phyloP scores from a whole-genome alignment of 2,329 filamentous ascomycete species.

The Aciculosporium take region DNA sequence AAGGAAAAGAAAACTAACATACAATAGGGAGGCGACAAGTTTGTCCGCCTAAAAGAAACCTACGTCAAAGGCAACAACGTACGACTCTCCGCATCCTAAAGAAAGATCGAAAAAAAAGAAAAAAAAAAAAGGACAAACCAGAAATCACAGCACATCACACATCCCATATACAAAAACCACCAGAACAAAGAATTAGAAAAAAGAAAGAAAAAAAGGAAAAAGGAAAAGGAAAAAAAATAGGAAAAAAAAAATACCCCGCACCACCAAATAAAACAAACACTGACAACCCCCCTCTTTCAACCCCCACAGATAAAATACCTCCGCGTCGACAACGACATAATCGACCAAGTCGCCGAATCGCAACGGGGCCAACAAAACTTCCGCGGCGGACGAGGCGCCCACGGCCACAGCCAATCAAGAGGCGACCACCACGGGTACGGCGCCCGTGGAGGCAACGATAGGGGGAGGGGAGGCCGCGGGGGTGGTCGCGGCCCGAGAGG shows the following conservation, averaged over 20 bases:
- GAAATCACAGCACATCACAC: too few species aligned
- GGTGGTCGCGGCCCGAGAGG: slow-evolving; percentile 23
- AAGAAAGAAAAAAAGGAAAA: too few species aligned
- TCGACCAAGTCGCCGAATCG: slow-evolving; percentile 85
- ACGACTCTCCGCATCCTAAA: slow-evolving; percentile 7
- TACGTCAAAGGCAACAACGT: slow-evolving; percentile 98
- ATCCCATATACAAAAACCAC: too few species aligned
- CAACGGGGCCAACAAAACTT: slow-evolving; percentile 59
- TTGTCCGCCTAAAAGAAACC: slow-evolving; percentile 80
- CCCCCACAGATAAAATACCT: slow-evolving; percentile 82
- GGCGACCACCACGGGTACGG: slow-evolving; percentile 42
- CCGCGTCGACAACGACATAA: slow-evolving; percentile 88
- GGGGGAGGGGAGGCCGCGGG: slow-evolving; percentile 24
- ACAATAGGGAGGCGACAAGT: slow-evolving; percentile 72
- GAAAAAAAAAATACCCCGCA: too few species aligned
- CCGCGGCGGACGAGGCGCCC: slow-evolving; percentile 50
- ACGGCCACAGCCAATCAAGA: slow-evolving; percentile 41
- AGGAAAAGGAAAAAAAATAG: too few species aligned
- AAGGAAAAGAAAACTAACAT: background rate
- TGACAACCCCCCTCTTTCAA: background rate
- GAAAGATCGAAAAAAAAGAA: too few species aligned
- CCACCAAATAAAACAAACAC: too few species aligned
- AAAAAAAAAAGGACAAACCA: too few species aligned
- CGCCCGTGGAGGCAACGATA: slow-evolving; percentile 32
- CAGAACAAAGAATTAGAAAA: too few species aligned